Evolutionary conservation across 148 eudicot genomes (phyloP).

Genomic region (Vaccinium corymbosum): DNA sequence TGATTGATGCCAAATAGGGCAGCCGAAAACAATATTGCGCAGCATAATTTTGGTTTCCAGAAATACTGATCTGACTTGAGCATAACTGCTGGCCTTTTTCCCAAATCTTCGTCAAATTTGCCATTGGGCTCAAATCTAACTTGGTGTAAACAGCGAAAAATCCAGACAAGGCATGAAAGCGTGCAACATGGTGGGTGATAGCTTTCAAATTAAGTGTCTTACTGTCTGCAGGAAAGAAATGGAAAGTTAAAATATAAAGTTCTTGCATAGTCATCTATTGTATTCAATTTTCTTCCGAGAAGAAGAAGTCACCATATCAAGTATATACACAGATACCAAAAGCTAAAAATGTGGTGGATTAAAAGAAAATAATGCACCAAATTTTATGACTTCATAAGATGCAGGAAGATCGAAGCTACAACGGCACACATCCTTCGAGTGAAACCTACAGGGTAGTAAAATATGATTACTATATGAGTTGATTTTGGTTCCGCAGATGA

Average conservation of each 20-base stretch:
- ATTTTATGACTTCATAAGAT: background rate
- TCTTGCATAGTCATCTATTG: background rate
- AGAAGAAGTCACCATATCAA: background rate
- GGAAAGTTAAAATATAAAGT: background rate
- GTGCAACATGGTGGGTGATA: constrained; percentile 25
- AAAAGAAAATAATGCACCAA: background rate
- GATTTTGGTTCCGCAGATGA: background rate
- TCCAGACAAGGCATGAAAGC: constrained; percentile 79
- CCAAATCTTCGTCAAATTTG: constrained; percentile 57
- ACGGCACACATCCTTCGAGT: background rate
- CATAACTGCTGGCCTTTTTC: constrained; percentile 54
- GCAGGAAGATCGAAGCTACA: background rate
- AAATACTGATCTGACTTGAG: constrained; percentile 28
- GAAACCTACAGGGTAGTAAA: background rate
- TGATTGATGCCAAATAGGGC: constrained; percentile 57
- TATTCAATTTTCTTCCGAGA: background rate
- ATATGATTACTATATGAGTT: background rate
- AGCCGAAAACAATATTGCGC: constrained; percentile 59
- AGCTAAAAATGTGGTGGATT: background rate
- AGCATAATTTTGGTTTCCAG: constrained; percentile 21
- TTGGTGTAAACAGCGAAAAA: constrained; percentile 66
- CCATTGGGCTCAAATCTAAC: constrained; percentile 47
- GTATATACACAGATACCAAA: background rate
- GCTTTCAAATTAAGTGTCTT: constrained; percentile 18
- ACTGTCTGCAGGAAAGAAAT: constrained; percentile 37